A percentile compares a stretch with the other conserved stretches of the same genome.
These are phyloP conservation scores for Oleoguttula mirabilis DNA, from an alignment of 495 filamentous ascomycete species.

Conservation along the genomic window DNA sequence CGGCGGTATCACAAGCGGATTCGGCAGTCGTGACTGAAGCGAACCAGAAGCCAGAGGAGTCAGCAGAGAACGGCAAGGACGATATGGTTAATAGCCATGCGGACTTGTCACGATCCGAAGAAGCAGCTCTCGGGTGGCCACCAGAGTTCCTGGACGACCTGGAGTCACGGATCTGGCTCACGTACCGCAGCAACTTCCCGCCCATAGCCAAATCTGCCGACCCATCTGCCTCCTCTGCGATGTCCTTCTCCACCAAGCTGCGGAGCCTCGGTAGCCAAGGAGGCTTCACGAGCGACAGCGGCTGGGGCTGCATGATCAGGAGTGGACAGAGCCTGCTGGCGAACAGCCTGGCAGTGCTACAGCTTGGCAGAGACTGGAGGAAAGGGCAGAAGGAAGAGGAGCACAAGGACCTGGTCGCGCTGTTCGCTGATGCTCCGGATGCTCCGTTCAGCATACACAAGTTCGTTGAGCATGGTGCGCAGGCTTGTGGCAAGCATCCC, in stretches of 20 bases:
- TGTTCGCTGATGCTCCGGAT: slow-evolving; percentile 78
- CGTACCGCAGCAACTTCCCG: slow-evolving; percentile 80
- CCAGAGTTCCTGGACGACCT: slow-evolving; percentile 80
- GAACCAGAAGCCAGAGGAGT: slow-evolving; percentile 5
- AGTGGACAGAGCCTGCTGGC: slow-evolving; percentile 89
- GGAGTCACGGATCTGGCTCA: slow-evolving; percentile 90
- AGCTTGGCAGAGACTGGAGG: slow-evolving; percentile 85
- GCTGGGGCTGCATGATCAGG: slow-evolving; percentile 99
- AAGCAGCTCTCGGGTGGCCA: slow-evolving; percentile 58
- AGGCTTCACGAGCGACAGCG: slow-evolving; percentile 87
- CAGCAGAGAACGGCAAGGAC: slow-evolving; percentile 10
- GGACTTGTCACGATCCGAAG: slow-evolving; percentile 10
- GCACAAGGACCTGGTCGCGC: slow-evolving; percentile 60
- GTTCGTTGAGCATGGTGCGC: slow-evolving; percentile 80
- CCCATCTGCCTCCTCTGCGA: slow-evolving; percentile 51
- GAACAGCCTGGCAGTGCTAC: slow-evolving; percentile 61
- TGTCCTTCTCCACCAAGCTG: slow-evolving; percentile 78
- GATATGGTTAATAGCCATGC: slow-evolving; percentile 4
- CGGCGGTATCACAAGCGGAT: slow-evolving; percentile 15
- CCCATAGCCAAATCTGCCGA: slow-evolving; percentile 70
- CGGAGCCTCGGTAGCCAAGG: slow-evolving; percentile 65
- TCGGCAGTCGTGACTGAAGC: slow-evolving; percentile 15
- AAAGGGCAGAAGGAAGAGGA: slow-evolving; percentile 43
- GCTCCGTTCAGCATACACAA: slow-evolving; percentile 92
- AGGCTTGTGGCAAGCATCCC: slow-evolving; percentile 82